Percentiles rank a stretch among this genome's conserved stretches.
These are phyloP conservation scores for Erodium trifolium DNA, from an alignment of 441 rosid genomes.

Conservation along the genomic window DNA sequence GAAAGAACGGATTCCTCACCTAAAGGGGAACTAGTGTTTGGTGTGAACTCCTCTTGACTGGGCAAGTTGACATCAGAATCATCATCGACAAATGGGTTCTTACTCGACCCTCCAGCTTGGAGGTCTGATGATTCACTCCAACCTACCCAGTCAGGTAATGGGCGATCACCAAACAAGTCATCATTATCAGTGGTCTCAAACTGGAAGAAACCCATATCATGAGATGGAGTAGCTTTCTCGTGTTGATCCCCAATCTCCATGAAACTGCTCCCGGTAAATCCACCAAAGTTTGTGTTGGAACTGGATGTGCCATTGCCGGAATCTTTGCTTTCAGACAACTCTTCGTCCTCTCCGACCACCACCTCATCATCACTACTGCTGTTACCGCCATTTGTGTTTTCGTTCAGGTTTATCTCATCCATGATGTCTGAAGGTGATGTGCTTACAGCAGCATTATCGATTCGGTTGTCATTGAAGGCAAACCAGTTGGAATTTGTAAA, in stretches of 20 bases:
- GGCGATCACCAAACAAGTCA: constrained; percentile 45
- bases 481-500: constrained; percentile 98
- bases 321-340: constrained; percentile 51
- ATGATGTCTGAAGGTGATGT: constrained; percentile 48
- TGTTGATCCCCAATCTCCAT: constrained; percentile 25
- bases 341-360: constrained; percentile 86
- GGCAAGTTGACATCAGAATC: constrained; percentile 29
- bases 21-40: constrained; percentile 23
- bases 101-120: constrained; percentile 34
- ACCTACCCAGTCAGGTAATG: constrained; percentile 80
- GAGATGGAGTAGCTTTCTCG: constrained; percentile 27
- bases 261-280: constrained; percentile 19
- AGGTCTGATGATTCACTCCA: constrained; percentile 55
- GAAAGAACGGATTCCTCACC: constrained; percentile 36
- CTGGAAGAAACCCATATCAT: constrained; percentile 42
- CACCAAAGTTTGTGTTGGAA: constrained; percentile 31
- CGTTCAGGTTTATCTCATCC: constrained; percentile 65
- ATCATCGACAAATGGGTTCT: constrained; percentile 57
- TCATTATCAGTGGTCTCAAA: constrained; percentile 48
- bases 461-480: constrained; percentile 61
- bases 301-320: constrained; percentile 43
- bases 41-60: constrained; percentile 17
- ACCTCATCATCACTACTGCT: constrained; percentile 89
- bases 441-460: constrained; percentile 42
- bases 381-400: constrained; percentile 47